Evolutionary conservation across 441 rosid genomes (phyloP), one percentile per base, ranked within the genome.

Genomic region (Gossypium aridum): DNA sequence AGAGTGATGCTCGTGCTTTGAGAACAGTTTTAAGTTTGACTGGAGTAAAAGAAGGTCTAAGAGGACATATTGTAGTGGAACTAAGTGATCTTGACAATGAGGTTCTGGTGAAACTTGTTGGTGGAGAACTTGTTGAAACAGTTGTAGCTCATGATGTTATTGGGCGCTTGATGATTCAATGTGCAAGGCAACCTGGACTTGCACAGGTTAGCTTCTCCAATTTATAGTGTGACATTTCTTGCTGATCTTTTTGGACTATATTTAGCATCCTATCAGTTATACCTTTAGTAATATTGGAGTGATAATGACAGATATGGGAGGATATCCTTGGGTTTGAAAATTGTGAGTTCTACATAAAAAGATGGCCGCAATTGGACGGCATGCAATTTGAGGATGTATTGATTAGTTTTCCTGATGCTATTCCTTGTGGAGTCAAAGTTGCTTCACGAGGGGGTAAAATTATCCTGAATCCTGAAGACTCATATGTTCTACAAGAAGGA

Each of bases 121-220:
- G 92, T 2, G 91, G 91, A 14, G 91, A 87, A 37, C 95, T 87
- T 82, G 87, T 90, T 56, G 88, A 90, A 85, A 90, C 91, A 64
- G 90, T 90, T 54, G 92, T 90, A 6, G 95, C 95, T 71, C 95
- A 90, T 78, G 92, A 90, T 86, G 95, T 90, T 23, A 90, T 87
- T 62, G 92, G 92, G 56, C 91, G 95, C 60, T 83, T 90, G 81
- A 90, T 90, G 95, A 90, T 90, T 83, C 92, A 90, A 78, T 90
- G 95, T 72, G 95, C 95, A 25, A 84, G 92, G 73, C 92, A 90
- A 72, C 92, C 92, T 34, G 95, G 92, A 77, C 87, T 90, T 53
- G 95, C 92, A 12, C 89, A 90, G 92, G 95, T 90, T 72, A 73
- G 59, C 75, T 79, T 83, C 51, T 72, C 37, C 72, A 19, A 60